A percentile compares a stretch with the other conserved stretches of the same genome.
phyloP scores from a whole-genome alignment of 306 rosid species.

The Glycyrrhiza uralensis region DNA sequence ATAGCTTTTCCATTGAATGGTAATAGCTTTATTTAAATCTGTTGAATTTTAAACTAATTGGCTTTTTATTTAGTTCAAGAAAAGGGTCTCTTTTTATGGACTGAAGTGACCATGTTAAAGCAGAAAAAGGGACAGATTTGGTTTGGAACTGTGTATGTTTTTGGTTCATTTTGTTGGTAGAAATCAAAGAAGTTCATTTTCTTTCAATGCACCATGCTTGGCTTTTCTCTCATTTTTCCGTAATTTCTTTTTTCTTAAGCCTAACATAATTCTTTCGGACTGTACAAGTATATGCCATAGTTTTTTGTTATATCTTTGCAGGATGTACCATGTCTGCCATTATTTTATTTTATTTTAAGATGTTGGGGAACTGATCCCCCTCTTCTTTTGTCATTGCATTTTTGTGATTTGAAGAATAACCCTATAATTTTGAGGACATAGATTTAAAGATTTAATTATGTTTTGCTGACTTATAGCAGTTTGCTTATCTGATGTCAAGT shows the following conservation, averaged over 20 bases:
- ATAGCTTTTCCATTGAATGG: not conserved
- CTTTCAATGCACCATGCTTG: not conserved
- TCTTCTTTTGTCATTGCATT: not conserved
- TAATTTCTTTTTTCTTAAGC: not conserved
- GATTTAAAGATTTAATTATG: not conserved
- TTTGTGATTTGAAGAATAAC: not conserved
- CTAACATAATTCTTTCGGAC: not conserved
- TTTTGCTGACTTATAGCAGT: not conserved
- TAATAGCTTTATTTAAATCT: not conserved
- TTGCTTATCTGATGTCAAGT: not conserved
- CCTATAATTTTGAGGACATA: not conserved
- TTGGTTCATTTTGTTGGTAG: not conserved
- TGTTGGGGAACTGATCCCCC: not conserved
- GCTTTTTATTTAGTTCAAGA: not conserved
- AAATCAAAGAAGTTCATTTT: not conserved
- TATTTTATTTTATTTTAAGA: too few relatives aligned
- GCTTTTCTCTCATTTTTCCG: conserved; percentile 1
- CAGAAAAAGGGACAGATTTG: not conserved
- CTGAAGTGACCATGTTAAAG: not conserved
- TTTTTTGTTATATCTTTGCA: not conserved
- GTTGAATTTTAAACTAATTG: not conserved
- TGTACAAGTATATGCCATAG: not conserved
- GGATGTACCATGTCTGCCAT: not conserved
- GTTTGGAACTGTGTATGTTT: not conserved
- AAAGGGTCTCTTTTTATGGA: not conserved